These are phyloP conservation scores for Ilyonectria destructans DNA, from an alignment of 2,329 filamentous ascomycete species.

Conservation along the genomic window DNA sequence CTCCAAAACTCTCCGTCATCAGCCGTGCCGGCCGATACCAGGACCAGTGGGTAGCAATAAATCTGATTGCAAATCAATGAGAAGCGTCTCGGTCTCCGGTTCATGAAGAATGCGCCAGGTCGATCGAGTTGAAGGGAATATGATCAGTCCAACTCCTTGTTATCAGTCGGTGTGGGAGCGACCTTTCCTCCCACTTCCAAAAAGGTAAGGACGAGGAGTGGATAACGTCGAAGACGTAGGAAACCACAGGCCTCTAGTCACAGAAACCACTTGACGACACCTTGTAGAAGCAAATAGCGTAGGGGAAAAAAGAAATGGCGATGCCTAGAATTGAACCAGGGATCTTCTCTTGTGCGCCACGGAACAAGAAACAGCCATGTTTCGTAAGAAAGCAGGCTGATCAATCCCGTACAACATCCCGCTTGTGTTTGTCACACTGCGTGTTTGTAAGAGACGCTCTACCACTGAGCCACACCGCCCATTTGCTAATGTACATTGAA, in stretches of 20 bases:
- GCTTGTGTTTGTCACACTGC: neutral
- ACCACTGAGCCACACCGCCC: constrained; percentile 22
- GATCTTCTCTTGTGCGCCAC: constrained; percentile 50
- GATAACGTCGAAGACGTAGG: too few species aligned
- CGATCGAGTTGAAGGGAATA: too few species aligned
- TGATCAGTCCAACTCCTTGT: too few species aligned
- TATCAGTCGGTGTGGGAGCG: too few species aligned
- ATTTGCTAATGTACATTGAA: neutral
- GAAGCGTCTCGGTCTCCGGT: too few species aligned
- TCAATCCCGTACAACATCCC: neutral
- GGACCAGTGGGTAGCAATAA: neutral
- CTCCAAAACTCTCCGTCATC: constrained; percentile 15
- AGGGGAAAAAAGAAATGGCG: constrained; percentile 48
- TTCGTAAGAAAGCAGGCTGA: neutral
- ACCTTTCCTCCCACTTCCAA: too few species aligned
- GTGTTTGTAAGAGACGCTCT: constrained; percentile 8
- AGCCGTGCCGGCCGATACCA: constrained; percentile 6
- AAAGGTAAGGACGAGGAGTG: too few species aligned
- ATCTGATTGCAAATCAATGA: neutral
- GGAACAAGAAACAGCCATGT: too few species aligned
- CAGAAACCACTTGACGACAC: too few species aligned
- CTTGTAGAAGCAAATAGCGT: neutral
- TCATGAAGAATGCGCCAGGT: too few species aligned
- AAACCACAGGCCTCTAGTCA: too few species aligned
- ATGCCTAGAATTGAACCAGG: constrained; percentile 64